Evolutionary conservation across 2,329 filamentous ascomycete genomes (phyloP).

Genomic region (Corynespora cassiicola): DNA sequence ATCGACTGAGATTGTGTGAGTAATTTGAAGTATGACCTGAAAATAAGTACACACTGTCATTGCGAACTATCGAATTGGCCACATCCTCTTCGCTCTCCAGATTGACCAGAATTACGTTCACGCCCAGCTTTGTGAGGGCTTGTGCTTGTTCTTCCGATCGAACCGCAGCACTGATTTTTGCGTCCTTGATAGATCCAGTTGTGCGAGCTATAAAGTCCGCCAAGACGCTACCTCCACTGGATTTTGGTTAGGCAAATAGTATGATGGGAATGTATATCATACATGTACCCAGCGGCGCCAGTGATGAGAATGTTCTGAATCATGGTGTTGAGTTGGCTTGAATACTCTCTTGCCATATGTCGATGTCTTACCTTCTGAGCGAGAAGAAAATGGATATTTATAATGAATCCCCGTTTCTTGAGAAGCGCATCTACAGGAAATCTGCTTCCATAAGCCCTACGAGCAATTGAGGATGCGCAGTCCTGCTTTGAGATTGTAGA

Average conservation of each 20-base stretch:
- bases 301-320: constrained; percentile 18
- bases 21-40: not conserved
- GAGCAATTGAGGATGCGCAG: no score
- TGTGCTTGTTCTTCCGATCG: constrained; percentile 16
- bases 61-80: constrained; percentile 8
- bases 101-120: constrained; percentile 12
- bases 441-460: no score
- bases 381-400: no score
- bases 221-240: constrained; percentile 17
- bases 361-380: no score
- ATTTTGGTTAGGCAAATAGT: constrained; percentile 1
- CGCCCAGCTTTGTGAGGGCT: constrained; percentile 10
- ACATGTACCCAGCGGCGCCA: constrained; percentile 22
- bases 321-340: constrained; percentile 10
- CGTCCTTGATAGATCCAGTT: constrained; percentile 5
- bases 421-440: no score
- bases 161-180: constrained; percentile 11
- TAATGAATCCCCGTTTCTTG: no score
- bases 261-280: not conserved
- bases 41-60: constrained; percentile 8
- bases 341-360: no score
- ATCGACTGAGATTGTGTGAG: constrained; percentile 10
- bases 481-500: no score
- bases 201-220: constrained; percentile 10
- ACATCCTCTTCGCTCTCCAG: constrained; percentile 11